Evolutionary conservation across 1,284 basidiomycete genomes (phyloP).

Genomic region (Rhizoctonia solani): DNA sequence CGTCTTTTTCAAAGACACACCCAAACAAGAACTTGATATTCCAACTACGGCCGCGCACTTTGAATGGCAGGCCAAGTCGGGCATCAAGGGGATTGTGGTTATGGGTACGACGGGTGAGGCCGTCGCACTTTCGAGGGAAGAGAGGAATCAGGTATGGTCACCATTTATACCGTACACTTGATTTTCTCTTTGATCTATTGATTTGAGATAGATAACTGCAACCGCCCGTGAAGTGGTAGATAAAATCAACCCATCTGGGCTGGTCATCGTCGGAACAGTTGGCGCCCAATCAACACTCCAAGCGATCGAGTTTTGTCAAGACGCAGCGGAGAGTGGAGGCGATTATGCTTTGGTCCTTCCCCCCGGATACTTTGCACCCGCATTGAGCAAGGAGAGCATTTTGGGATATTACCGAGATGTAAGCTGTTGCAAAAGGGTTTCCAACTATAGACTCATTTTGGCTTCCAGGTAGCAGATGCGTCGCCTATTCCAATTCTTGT

Average conservation of each 20-base stretch:
- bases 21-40: slow-evolving; percentile 44
- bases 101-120: slow-evolving; percentile 47
- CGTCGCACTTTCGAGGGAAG: slow-evolving; percentile 44
- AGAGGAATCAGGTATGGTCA: slow-evolving; percentile 40
- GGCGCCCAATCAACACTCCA: slow-evolving; percentile 81
- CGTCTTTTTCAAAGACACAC: slow-evolving; percentile 45
- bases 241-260: slow-evolving; percentile 66
- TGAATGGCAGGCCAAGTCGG: slow-evolving; percentile 41
- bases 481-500: slow-evolving; percentile 86
- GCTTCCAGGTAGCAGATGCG: slow-evolving; percentile 70
- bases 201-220: slow-evolving; percentile 43
- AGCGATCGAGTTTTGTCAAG: slow-evolving; percentile 75
- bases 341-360: slow-evolving; percentile 76
- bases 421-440: slow-evolving; percentile 38
- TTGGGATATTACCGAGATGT: slow-evolving; percentile 67
- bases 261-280: slow-evolving; percentile 82
- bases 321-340: slow-evolving; percentile 82
- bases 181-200: no score
- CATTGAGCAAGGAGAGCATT: slow-evolving; percentile 64
- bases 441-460: slow-evolving; percentile 43
- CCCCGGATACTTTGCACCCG: slow-evolving; percentile 46
- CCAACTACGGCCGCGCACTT: slow-evolving; percentile 44
- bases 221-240: slow-evolving; percentile 75
- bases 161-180: neutral
- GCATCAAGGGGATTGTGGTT: slow-evolving; percentile 44